phyloP scores from a whole-genome alignment of 495 filamentous ascomycete genomes.

The Pseudomonodictys pantanalensis region DNA sequence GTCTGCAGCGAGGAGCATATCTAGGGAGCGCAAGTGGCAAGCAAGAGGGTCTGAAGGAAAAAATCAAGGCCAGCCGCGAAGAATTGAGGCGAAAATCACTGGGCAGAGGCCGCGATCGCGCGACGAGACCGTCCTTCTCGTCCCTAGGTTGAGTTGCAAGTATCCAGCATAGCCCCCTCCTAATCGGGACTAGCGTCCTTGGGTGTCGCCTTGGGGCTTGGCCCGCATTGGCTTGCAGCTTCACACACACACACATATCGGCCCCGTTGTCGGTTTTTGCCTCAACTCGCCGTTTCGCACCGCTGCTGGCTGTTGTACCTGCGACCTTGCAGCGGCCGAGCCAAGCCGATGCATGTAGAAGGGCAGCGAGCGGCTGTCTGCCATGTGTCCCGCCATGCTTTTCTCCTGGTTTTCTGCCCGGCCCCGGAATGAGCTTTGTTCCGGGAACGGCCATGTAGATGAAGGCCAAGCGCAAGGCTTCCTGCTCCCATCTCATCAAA shows the following conservation, averaged over 20 bases:
- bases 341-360: too few species aligned
- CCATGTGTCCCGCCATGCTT: not conserved
- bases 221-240: not conserved
- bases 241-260: not conserved
- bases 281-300: not conserved
- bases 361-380: not conserved
- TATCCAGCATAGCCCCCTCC: not conserved
- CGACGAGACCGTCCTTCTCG: not conserved
- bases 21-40: not conserved
- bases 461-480: too few species aligned
- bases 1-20: not conserved
- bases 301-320: not conserved
- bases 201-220: not conserved
- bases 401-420: too few species aligned
- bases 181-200: too few species aligned
- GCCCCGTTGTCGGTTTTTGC: not conserved
- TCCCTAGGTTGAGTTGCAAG: not conserved
- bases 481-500: too few species aligned
- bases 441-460: slow-evolving; percentile 5
- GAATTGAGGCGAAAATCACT: not conserved
- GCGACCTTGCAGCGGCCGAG: too few species aligned
- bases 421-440: not conserved
- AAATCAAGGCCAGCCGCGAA: not conserved
- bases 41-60: not conserved
- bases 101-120: not conserved